Evolutionary conservation across 768 basidiomycete species (phyloP).

Genomic region (Xerocomellus amylosporus): DNA sequence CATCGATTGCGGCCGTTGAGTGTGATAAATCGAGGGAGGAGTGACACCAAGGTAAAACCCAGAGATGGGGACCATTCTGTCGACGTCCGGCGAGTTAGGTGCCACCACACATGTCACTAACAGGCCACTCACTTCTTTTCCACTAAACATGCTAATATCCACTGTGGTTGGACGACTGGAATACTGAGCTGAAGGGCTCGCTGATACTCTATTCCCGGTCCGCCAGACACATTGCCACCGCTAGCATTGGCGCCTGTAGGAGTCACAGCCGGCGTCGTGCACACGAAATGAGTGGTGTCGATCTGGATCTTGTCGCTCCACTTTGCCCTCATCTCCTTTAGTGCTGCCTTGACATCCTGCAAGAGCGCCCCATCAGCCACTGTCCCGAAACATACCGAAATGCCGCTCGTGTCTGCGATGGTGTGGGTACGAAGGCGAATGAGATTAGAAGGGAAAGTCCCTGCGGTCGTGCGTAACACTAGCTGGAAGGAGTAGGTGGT

Average conservation of each 20-base stretch:
- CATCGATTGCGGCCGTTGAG: slow-evolving; percentile 68
- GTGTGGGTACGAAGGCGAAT: slow-evolving; percentile 87
- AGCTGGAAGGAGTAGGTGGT: slow-evolving; percentile 94
- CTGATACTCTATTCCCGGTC: slow-evolving; percentile 88
- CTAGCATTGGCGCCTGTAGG: slow-evolving; percentile 54
- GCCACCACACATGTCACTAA: not conserved
- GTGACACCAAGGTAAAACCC: slow-evolving; percentile 76
- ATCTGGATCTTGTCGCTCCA: slow-evolving; percentile 95
- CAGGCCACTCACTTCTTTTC: slow-evolving; percentile 68
- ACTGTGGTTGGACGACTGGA: slow-evolving; percentile 91
- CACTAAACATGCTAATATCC: slow-evolving; percentile 86
- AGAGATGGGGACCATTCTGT: slow-evolving; percentile 84
- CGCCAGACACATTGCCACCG: slow-evolving; percentile 49
- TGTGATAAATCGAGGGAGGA: slow-evolving; percentile 39
- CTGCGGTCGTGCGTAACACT: slow-evolving; percentile 87
- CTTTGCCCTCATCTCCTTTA: slow-evolving; percentile 83
- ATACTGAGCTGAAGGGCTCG: slow-evolving; percentile 92
- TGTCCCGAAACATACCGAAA: slow-evolving; percentile 92
- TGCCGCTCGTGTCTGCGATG: slow-evolving; percentile 92
- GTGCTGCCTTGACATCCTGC: slow-evolving; percentile 76
- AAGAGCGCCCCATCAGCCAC: slow-evolving; percentile 74
- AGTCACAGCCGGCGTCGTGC: slow-evolving; percentile 80
- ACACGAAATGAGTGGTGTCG: slow-evolving; percentile 97
- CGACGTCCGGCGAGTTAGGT: slow-evolving; percentile 1
- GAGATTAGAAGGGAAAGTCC: slow-evolving; percentile 82